Percentiles rank a stretch among this genome's conserved stretches.
phyloP scores from a whole-genome alignment of 805 yeast genomes.

The Ogataea pini region DNA sequence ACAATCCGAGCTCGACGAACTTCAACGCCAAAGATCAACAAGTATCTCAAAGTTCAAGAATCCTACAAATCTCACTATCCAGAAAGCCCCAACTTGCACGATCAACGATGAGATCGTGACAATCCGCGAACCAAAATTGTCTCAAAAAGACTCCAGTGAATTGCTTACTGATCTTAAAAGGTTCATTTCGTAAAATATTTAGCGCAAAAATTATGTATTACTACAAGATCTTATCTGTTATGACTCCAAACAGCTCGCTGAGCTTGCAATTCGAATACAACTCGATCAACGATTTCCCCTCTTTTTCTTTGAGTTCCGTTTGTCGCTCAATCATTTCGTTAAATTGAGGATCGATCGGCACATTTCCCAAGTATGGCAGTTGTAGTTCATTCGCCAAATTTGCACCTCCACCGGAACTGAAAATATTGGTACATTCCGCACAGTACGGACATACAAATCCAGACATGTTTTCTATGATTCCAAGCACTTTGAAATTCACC shows the following conservation, averaged over 20 bases:
- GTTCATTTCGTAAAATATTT: slow-evolving; percentile 8
- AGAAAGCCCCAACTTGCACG: slow-evolving; percentile 22
- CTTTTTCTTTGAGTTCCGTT: slow-evolving; percentile 57
- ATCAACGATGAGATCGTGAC: slow-evolving; percentile 19
- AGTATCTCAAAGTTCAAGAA: slow-evolving; percentile 24
- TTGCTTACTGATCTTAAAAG: slow-evolving; percentile 16
- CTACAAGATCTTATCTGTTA: slow-evolving; percentile 37
- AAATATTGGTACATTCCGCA: slow-evolving; percentile 86
- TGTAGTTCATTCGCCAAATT: slow-evolving; percentile 60
- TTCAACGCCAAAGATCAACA: slow-evolving; percentile 21
- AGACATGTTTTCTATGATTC: slow-evolving; percentile 93
- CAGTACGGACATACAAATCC: slow-evolving; percentile 96
- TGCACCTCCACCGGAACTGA: slow-evolving; percentile 91
- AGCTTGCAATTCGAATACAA: slow-evolving; percentile 40
- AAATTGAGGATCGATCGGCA: slow-evolving; percentile 93
- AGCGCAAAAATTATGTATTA: background rate
- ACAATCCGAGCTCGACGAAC: slow-evolving; percentile 30
- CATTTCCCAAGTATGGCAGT: slow-evolving; percentile 75
- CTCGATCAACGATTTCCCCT: slow-evolving; percentile 35
- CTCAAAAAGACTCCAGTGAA: slow-evolving; percentile 5
- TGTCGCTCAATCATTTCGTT: slow-evolving; percentile 84
- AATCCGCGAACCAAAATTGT: slow-evolving; percentile 11
- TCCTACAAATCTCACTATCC: slow-evolving; percentile 22
- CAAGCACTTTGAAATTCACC: slow-evolving; percentile 76
- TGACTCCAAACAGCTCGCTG: slow-evolving; percentile 45